phyloP scores from a whole-genome alignment of 768 basidiomycete species.

The Russula sp. region DNA sequence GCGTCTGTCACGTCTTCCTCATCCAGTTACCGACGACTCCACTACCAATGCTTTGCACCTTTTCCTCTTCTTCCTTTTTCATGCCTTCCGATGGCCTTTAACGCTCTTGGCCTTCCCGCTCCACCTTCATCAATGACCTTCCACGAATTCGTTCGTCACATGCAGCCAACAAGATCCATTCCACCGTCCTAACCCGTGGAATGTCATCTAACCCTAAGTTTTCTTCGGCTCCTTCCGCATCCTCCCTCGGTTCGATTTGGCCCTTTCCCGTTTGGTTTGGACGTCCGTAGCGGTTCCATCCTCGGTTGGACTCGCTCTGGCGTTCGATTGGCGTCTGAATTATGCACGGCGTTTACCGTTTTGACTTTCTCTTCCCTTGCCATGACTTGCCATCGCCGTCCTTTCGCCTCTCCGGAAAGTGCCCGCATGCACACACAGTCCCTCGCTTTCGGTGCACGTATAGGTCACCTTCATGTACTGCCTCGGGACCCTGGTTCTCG shows the following conservation, averaged over 20 bases:
- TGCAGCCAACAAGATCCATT: conserved; percentile 27
- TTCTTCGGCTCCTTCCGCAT: conserved; percentile 1
- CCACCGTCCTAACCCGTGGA: conserved; percentile 22
- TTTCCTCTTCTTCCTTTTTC: background rate
- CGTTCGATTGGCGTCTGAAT: conserved; percentile 11
- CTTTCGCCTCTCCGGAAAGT: conserved; percentile 14
- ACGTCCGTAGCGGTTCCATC: conserved; percentile 1
- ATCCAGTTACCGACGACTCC: conserved; percentile 7
- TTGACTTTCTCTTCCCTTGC: conserved; percentile 18
- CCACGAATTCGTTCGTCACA: conserved; percentile 15
- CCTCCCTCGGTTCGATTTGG: conserved; percentile 3
- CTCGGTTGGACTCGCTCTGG: conserved; percentile 5
- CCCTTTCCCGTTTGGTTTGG: background rate
- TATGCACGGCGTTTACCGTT: background rate
- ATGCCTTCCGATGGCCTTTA: conserved; percentile 18
- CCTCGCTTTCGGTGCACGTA: conserved; percentile 3
- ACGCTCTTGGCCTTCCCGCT: conserved; percentile 25
- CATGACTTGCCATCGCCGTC: conserved; percentile 19
- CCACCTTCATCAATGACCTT: conserved; percentile 2
- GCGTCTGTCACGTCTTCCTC: background rate
- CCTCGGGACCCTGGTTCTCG: conserved; percentile 27
- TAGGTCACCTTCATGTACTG: conserved; percentile 21
- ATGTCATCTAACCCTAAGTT: conserved; percentile 21
- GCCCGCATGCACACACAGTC: conserved; percentile 4
- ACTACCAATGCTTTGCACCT: conserved; percentile 3